Evolutionary conservation across 2,329 filamentous ascomycete species (phyloP), one percentile per base, ranked within the genome.

Genomic region (Claviceps sp.): DNA sequence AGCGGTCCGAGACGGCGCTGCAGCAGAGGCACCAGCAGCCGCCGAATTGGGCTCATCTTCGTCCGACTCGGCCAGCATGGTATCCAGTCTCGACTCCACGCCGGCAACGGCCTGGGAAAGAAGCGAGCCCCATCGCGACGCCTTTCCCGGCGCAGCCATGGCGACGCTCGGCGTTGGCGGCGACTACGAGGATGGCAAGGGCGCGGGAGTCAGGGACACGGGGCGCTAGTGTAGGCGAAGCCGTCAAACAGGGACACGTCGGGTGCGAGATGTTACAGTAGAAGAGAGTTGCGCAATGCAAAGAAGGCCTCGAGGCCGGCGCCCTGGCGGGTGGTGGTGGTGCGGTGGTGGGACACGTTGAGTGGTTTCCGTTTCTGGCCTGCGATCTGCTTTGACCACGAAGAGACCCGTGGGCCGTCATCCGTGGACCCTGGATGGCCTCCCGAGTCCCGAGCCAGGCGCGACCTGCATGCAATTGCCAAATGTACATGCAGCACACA

Each of bases 11-110:
- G 48, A 17, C 34, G 52, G 52, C n/a, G 40, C 17, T 8, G 19
- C 19, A 4, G 22, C 48, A 50, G 52, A 7, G 19, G 46, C 26
- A 39, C n/a, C 8, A 26, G 42, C 38, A 49, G 51, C 16, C 24
- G 50, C 44, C 16, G 50, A 24, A 5, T 46, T 50, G 53, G 68
- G 70, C 52, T 64, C 65, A 55, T 60, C 60, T 7, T 62, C 78
- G 44, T 84, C 81, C 52, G 87, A 82, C 58, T 96, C 90, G 51
- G 89, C 82, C 55, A 98, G 77, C 54, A 98, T 95, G 48, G 81
- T 90, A 67, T 98, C 93, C 54, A 98, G 78, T 44, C 87, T 83
- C 54, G 90, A 94, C 71, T 98, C 93, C 53, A 98, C 86, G 55
- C 90, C 90, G 51, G 90, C 89, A 55, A 97, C 89, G 57, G 91